phyloP scores from a whole-genome alignment of 2,329 filamentous ascomycete species.

The Paramyrothecium roridum region DNA sequence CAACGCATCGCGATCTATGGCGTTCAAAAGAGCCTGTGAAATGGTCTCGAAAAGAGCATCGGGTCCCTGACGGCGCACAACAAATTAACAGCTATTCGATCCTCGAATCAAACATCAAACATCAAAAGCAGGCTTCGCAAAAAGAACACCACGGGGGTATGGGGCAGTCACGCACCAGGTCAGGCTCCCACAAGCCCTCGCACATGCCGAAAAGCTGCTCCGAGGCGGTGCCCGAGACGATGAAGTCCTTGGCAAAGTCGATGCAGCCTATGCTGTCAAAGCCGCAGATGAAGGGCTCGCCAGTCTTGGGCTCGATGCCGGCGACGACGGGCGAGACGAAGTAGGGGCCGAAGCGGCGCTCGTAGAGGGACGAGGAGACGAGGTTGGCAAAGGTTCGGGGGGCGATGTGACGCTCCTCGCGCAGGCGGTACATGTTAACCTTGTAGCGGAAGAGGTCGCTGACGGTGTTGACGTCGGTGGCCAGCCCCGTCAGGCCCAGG shows the following conservation, averaged over 20 bases:
- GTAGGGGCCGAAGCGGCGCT: slow-evolving; percentile 93
- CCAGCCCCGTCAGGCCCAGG: slow-evolving; percentile 91
- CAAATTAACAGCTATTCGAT: slow-evolving; percentile 11
- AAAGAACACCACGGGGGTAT: not conserved
- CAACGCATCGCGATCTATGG: slow-evolving; percentile 92
- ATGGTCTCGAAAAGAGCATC: slow-evolving; percentile 98
- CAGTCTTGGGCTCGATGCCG: slow-evolving; percentile 89
- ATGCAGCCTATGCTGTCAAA: slow-evolving; percentile 99
- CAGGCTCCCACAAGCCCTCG: slow-evolving; percentile 95
- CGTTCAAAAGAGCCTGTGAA: slow-evolving; percentile 91
- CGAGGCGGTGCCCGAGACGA: slow-evolving; percentile 91
- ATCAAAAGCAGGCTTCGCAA: not conserved
- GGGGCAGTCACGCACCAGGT: slow-evolving; percentile 65
- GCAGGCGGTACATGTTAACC: slow-evolving; percentile 99
- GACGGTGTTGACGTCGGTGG: slow-evolving; percentile 92
- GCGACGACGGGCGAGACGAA: slow-evolving; percentile 95
- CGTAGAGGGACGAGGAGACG: slow-evolving; percentile 86
- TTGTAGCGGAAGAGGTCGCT: slow-evolving; percentile 99
- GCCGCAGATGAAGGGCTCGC: slow-evolving; percentile 95
- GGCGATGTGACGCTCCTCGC: slow-evolving; percentile 94
- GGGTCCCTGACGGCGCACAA: slow-evolving; percentile 51
- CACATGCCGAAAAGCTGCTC: slow-evolving; percentile 99
- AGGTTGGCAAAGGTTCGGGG: slow-evolving; percentile 96
- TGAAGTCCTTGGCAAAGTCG: slow-evolving; percentile 99
- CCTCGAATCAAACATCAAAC: not conserved